Evolutionary conservation across 768 basidiomycete species (phyloP).

Genomic region (Termitomyces sp.): DNA sequence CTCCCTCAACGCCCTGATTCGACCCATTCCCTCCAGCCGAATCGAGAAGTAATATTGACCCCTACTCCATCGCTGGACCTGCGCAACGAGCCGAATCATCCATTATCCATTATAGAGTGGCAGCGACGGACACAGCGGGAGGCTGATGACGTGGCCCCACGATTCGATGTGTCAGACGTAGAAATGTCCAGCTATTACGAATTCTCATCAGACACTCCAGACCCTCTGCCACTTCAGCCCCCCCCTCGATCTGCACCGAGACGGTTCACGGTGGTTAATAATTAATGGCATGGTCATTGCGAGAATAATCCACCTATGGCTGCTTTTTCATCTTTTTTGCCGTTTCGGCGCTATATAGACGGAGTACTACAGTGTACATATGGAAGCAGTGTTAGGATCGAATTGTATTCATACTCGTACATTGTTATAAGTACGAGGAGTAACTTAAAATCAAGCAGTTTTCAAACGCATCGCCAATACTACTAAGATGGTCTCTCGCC

Average conservation of each 20-base stretch:
- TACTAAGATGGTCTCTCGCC: too few relatives aligned
- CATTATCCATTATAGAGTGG: slow-evolving; percentile 25
- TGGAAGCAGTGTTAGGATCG: not conserved
- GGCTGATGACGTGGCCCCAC: slow-evolving; percentile 18
- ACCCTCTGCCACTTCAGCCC: slow-evolving; percentile 15
- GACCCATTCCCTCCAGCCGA: slow-evolving; percentile 6
- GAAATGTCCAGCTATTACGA: slow-evolving; percentile 31
- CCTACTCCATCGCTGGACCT: slow-evolving; percentile 9
- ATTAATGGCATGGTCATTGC: slow-evolving; percentile 9
- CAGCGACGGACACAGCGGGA: slow-evolving; percentile 24
- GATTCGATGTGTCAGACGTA: slow-evolving; percentile 24
- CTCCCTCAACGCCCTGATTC: slow-evolving; percentile 10
- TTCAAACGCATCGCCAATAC: too few relatives aligned
- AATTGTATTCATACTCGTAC: not conserved
- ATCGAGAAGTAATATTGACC: slow-evolving; percentile 9
- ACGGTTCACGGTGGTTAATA: slow-evolving; percentile 29
- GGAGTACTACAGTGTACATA: not conserved
- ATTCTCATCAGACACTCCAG: slow-evolving; percentile 18
- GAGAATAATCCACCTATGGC: not conserved
- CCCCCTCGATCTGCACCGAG: slow-evolving; percentile 18
- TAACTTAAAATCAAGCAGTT: not conserved
- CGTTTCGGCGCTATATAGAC: not conserved
- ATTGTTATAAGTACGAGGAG: not conserved
- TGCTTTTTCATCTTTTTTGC: not conserved
- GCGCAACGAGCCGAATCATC: slow-evolving; percentile 10